Base-by-base conservation (phyloP, 768 basidiomycete genomes). In the Mycena rosella region DNA sequence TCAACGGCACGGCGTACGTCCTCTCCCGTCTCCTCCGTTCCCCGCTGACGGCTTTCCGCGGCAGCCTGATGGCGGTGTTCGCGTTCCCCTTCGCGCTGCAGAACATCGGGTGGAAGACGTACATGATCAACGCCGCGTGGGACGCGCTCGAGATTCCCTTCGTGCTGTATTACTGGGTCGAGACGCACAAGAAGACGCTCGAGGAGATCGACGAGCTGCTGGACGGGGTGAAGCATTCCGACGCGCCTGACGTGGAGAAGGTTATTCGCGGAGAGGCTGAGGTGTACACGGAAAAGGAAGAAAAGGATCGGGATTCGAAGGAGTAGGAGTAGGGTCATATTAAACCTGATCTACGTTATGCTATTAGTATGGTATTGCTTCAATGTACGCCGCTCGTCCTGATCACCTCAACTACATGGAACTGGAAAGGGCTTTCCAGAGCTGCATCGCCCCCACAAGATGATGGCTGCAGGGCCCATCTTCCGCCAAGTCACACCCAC, bases 41-140 rank as follows among this genome's bases (percentile, higher is more conserved):
- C 22, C 22, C 34, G 45, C 22, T 52, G 7, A 42, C 34, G 11
- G 42, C 18, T 51, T 13, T 13, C n/a, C 17, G 17, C 30, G 30
- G 24, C 26, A 73, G 72, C 24, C 60, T 74, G 20, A 69, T 74
- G 65, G 71, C 71, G 11, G 73, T 74, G 10, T 74, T 74, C 60
- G 68, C 73, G 10, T 71, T 74, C 70, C 73, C 73, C 17, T 63
- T 74, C 30, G 67, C 73, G 29, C 61, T 72, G 24, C 32, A 36
- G 13, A 54, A 63, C n/a, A 74, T 74, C 49, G 73, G 71, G 15
- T 74, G 74, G 74, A 74, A 74, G 61, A 74, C 68, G 27, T 74
- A 74, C 63, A 70, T 74, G 62, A 72, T 74, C 49, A 72, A 72
- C 62, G 73, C 71, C 15, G 70, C 73, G 29, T 74, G 73, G 73